Base-by-base conservation (phyloP, 108 stramenopile species). In the Cyclotella kingstonii region DNA sequence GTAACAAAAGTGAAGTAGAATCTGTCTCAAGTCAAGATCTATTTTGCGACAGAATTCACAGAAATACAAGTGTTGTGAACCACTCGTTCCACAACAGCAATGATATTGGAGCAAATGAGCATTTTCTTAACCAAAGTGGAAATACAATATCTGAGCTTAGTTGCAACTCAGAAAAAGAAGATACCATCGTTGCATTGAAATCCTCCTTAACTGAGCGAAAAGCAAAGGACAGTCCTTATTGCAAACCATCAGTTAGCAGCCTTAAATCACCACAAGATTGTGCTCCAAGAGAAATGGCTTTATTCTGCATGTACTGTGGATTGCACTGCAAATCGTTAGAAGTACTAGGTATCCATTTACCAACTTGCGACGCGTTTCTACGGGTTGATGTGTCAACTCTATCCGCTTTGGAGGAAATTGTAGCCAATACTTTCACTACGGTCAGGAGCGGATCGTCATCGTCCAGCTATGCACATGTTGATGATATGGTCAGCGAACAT, bases 291-390 rank as follows among this genome's bases (percentile, higher is more conserved):
- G 38, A 3, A 3, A 34, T 12, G 15, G 36, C 5, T 8, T 6
- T 74, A 12, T 74, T 60, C 31, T 74, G 73, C 15, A 34, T 74
- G 26, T 74, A 54, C 41, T 74, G 73, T 30, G 73, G 73, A 6
- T 19, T 60, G 29, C 54, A 41, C 25, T 66, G 59, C 27, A 31
- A 18, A 54, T 70, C 73, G 28, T n/a, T 42, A 5, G 44, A 38
- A 60, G 18, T 41, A 2, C 31, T 74, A 3, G 55, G 63, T 4
- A 29, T 36, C 15, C 63, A 60, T 53, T 34, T 74, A 26, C 23
- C 51, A 0, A 52, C 60, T 22, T 74, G 73, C 53, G 39, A 21
- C n/a, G 3, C 15, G 39, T 1, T 22, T 22, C 14, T 22, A 46
- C 5, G 28, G 29, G 4, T 56, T 4, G 39, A 56, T 22, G 19